Evolutionary conservation across 768 basidiomycete genomes (phyloP), one percentile per base, ranked within the genome.

Genomic region (Sporobolomyces roseus): DNA sequence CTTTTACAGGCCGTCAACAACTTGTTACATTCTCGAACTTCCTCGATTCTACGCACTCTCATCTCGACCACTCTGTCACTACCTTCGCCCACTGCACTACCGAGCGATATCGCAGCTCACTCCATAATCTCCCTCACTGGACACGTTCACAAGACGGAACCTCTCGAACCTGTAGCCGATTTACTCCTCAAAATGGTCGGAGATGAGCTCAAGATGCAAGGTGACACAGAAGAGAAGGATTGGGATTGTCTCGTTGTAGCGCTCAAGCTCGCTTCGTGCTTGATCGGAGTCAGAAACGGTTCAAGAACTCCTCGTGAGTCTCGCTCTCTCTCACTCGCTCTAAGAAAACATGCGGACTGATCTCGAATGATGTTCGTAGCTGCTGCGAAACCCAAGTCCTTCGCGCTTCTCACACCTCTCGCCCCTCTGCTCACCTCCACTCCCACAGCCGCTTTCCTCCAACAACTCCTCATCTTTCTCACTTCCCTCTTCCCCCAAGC

Each of bases 1-100:
- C 17, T 41, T 14, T 3, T 23, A 2, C 14, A 74, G 72, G 65
- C 72, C 9, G 45, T 65, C 10, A 71, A 72, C 59, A 41, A 56
- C 30, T 67, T 72, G 48, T 66, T 76, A 50, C 75, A 74, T 61
- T 76, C 75, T 1, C 66, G 73, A 53, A 63, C 74, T 1, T 63
- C 75, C 0, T 53, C 73, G 30, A 63, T 75, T 41, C 58, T 74
- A 19, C 63, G 65, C 25, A 25, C 68, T 16, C 65, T 75, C 45
- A 46, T 68, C 51, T 19, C 41, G n/a, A 45, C 68, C 27, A 59
- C 72, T 27, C 63, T 74, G 41, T 41, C 59, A 13, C 65, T 74
- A 35, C 25, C 68, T 23, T n/a, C 32, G 4, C 49, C 50, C 49
- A 29, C 58, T 43, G 0, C 49, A 27, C 65, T 70, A 13, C 60